Percentiles rank a stretch among this genome's conserved stretches.
Evolutionary conservation across 371 early-diverging fungal species (phyloP).

Genomic region (Mucor irregularis): DNA sequence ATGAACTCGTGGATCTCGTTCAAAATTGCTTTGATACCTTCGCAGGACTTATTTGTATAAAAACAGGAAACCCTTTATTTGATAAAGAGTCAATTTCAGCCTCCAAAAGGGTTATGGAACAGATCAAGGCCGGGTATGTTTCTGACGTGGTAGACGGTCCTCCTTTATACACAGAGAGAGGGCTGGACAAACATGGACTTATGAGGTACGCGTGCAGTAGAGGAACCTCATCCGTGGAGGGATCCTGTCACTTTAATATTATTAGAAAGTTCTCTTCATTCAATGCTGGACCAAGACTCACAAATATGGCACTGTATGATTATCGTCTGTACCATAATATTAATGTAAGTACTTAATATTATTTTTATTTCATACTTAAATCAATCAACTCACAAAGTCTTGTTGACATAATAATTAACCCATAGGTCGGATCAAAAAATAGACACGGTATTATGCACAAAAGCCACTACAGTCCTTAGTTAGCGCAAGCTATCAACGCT

Average conservation of each 20-base stretch:
- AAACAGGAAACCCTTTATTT: not conserved
- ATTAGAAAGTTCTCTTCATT: not conserved
- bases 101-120: not conserved
- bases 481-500: too few species aligned
- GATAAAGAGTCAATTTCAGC: not conserved
- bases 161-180: slow-evolving; percentile 1
- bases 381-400: too few species aligned
- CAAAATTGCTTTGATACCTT: not conserved
- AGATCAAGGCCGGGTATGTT: not conserved
- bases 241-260: not conserved
- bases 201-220: not conserved
- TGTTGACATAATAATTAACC: too few species aligned
- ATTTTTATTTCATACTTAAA: too few species aligned
- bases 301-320: not conserved
- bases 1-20: not conserved
- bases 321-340: slow-evolving; percentile 1
- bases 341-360: not conserved
- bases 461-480: not conserved
- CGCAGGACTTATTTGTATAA: not conserved
- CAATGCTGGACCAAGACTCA: not conserved
- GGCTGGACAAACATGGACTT: not conserved
- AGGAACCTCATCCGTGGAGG: not conserved
- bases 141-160: not conserved
- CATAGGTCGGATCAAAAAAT: not conserved
- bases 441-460: not conserved